Percentiles rank a stretch among this genome's conserved stretches.
phyloP scores from a whole-genome alignment of 306 rosid genomes.

The Gillenia trifoliata region DNA sequence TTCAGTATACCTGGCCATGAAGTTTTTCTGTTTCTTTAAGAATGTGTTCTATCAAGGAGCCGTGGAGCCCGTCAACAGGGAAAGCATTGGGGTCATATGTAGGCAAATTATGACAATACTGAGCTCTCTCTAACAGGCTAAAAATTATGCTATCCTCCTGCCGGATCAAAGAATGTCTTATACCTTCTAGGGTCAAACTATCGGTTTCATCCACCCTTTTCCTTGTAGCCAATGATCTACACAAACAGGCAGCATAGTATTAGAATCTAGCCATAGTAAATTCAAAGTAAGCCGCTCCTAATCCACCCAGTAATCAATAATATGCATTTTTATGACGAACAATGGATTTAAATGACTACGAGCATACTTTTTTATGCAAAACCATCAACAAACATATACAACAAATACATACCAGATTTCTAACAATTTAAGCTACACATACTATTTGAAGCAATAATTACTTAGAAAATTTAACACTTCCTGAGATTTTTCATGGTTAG shows the following conservation, averaged over 20 bases:
- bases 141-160: constrained; percentile 93
- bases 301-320: constrained; percentile 8
- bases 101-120: constrained; percentile 61
- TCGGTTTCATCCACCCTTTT: constrained; percentile 70
- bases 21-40: constrained; percentile 84
- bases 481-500: not conserved
- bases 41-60: constrained; percentile 77
- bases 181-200: constrained; percentile 68
- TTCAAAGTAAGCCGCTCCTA: constrained; percentile 3
- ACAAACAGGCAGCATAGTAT: constrained; percentile 12
- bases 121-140: constrained; percentile 79
- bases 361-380: not conserved
- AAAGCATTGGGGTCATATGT: constrained; percentile 65
- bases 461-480: not conserved
- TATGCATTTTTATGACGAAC: not conserved
- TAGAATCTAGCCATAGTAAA: constrained; percentile 14
- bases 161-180: constrained; percentile 63
- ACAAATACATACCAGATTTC: not conserved
- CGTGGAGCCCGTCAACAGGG: constrained; percentile 65
- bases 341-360: not conserved
- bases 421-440: not conserved
- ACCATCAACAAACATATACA: not conserved
- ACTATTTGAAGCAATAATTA: not conserved
- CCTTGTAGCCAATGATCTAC: constrained; percentile 55
- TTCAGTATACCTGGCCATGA: constrained; percentile 64